Evolutionary conservation across 257 asterid species (phyloP), one percentile per base, ranked within the genome.

Genomic region (Solanum rostratum): DNA sequence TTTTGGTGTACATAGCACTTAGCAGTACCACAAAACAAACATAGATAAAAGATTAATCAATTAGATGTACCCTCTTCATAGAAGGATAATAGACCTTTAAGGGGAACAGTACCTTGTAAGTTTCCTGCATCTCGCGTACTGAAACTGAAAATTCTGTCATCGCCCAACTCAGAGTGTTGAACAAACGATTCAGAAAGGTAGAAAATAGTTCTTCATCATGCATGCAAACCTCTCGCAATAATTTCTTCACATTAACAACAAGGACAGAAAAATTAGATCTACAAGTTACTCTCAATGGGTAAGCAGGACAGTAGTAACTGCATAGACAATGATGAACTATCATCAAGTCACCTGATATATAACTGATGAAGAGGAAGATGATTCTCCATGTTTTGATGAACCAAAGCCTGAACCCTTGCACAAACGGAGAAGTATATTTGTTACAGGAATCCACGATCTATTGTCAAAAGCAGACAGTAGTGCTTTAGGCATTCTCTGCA

Each of bases 101-200:
- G 71, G 71, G 11, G 19, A 37, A 80, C 33, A 49, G 68, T 89
- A 94, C 98, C 99, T 93, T 93, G 91, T 91, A 94, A 82, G 86
- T 91, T 88, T 96, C 99, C 91, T 96, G 99, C 97, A 96, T 94
- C 90, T 93, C 99, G 19, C 97, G 94, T 57, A 93, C 83, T 29
- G 98, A 94, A 83, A 96, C 97, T 24, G 99, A 96, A 91, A 96
- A 96, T 87, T 96, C 99, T 43, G 98, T 96, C 97, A 94, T 95
- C 41, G 98, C 91, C 99, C 99, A 96, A 90, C 99, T 94, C 85
- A 96, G 91, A 39, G 97, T 94, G 89, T 96, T 94, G 71, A 96
- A 96, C 81, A 96, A 84, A 83, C 96, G 93, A 84, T 96, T 96
- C 87, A 96, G 96, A 84, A 96, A 96, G 65, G 98, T 90, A 52